A percentile compares a stretch with the other conserved stretches of the same genome.
Conservation (phyloP, 495 filamentous ascomycete species). For the Podospora pseudopauciseta region DNA sequence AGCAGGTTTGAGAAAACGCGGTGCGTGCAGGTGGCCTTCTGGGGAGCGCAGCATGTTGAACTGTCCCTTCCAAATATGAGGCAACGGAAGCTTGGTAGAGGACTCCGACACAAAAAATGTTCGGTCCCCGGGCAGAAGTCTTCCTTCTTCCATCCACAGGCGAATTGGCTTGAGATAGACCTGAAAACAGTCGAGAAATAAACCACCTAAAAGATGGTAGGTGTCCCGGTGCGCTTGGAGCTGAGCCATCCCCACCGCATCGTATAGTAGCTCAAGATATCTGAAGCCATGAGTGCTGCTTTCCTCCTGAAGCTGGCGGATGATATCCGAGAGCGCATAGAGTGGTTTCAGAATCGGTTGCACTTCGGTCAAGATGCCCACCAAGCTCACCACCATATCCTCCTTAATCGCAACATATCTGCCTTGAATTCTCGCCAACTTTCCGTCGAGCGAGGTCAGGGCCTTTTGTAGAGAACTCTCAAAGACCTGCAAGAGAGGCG, state of each 20-base stretch:
- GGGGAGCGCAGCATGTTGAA: conserved; percentile 59
- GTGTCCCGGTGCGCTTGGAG: conserved; percentile 57
- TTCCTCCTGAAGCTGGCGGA: conserved; percentile 38
- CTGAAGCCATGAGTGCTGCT: conserved; percentile 47
- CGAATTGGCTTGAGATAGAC: conserved; percentile 77
- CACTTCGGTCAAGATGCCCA: conserved; percentile 61
- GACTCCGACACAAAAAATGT: conserved; percentile 71
- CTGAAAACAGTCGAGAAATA: conserved; percentile 81
- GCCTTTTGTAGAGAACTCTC: conserved; percentile 42
- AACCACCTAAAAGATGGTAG: conserved; percentile 56
- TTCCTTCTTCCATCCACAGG: conserved; percentile 81
- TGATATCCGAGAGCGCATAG: conserved; percentile 48
- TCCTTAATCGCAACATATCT: conserved; percentile 41
- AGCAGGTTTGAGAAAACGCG: conserved; percentile 66
- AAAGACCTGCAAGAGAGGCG: conserved; percentile 50
- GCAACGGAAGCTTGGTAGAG: conserved; percentile 53
- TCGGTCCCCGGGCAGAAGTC: conserved; percentile 57
- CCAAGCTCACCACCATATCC: conserved; percentile 52
- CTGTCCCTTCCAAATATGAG: conserved; percentile 71
- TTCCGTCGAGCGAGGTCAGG: conserved; percentile 42
- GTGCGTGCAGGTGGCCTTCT: conserved; percentile 58
- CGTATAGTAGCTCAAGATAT: conserved; percentile 72
- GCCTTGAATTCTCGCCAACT: conserved; percentile 44
- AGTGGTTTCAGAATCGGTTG: conserved; percentile 52
- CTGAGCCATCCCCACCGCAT: conserved; percentile 63